Conservation (phyloP, 2,329 filamentous ascomycete species). For the Bipolaris bicolor region DNA sequence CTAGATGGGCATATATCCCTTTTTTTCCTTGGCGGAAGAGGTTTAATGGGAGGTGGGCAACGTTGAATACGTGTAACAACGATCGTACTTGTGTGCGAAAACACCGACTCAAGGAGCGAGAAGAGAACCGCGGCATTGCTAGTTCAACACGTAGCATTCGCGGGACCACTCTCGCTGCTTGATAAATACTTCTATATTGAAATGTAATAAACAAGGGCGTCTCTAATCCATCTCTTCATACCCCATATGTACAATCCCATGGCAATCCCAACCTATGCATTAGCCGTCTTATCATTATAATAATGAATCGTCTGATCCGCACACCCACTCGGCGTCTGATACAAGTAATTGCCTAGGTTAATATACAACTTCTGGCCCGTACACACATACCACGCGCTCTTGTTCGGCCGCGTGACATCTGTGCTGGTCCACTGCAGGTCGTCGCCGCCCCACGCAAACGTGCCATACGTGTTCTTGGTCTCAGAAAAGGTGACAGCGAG, state of each 20-base stretch:
- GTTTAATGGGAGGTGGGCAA: no score
- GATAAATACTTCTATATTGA: no score
- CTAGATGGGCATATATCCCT: neutral
- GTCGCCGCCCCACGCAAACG: constrained; percentile 65
- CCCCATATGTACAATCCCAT: no score
- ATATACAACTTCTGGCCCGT: constrained; percentile 59
- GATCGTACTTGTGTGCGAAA: neutral
- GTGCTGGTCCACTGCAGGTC: constrained; percentile 61
- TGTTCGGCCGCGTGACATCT: constrained; percentile 60
- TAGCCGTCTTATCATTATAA: constrained; percentile 47
- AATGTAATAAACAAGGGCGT: no score
- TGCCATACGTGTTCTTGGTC: constrained; percentile 61
- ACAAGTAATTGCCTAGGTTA: constrained; percentile 65
- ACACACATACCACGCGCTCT: constrained; percentile 66
- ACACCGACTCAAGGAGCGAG: neutral
- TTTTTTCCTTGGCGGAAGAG: neutral
- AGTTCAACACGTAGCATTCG: neutral
- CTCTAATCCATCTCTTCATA: neutral
- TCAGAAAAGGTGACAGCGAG: constrained; percentile 60
- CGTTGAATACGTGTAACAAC: neutral
- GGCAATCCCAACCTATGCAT: constrained; percentile 16
- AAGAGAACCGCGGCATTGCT: neutral
- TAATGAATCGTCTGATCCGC: constrained; percentile 61
- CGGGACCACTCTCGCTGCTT: no score
- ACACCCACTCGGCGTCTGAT: constrained; percentile 64